These are phyloP conservation scores for Populus alba DNA, from an alignment of 345 rosid species.

Conservation along the genomic window DNA sequence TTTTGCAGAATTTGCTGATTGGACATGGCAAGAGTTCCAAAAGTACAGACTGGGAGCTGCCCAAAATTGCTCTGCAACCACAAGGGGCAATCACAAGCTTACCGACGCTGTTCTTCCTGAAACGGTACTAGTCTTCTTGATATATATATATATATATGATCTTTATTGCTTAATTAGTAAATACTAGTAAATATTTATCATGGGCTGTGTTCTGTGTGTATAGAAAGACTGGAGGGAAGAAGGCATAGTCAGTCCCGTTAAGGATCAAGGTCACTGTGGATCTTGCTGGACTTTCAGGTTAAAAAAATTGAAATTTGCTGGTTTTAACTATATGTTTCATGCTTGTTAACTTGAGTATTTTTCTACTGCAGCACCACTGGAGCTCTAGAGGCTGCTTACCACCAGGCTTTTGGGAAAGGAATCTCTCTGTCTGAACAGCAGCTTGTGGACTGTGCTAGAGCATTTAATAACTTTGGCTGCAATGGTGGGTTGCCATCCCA, in stretches of 20 bases:
- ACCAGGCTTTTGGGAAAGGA: slow-evolving; percentile 77
- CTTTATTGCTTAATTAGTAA: neutral
- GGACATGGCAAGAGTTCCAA: slow-evolving; percentile 91
- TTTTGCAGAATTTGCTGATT: slow-evolving; percentile 76
- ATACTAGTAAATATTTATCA: neutral
- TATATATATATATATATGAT: neutral
- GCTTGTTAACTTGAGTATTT: neutral
- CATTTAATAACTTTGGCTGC: slow-evolving; percentile 89
- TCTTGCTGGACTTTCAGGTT: slow-evolving; percentile 99
- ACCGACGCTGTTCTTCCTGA: slow-evolving; percentile 56
- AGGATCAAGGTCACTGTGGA: slow-evolving; percentile 91
- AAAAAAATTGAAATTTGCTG: neutral
- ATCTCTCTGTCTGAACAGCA: slow-evolving; percentile 93
- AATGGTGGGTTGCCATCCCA: slow-evolving; percentile 94
- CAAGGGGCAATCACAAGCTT: slow-evolving; percentile 73
- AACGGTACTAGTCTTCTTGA: slow-evolving; percentile 29
- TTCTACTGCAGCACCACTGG: slow-evolving; percentile 73
- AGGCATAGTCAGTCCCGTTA: slow-evolving; percentile 87
- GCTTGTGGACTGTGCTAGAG: slow-evolving; percentile 95
- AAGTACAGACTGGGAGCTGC: slow-evolving; percentile 84
- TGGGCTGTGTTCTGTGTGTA: neutral
- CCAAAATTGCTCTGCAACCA: slow-evolving; percentile 94
- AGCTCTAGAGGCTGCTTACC: slow-evolving; percentile 98
- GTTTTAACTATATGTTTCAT: neutral
- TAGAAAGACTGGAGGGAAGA: slow-evolving; percentile 93